Evolutionary conservation across 73 alveolate species (phyloP), one percentile per base, ranked within the genome.

Genomic region (Breviolum minutum): DNA sequence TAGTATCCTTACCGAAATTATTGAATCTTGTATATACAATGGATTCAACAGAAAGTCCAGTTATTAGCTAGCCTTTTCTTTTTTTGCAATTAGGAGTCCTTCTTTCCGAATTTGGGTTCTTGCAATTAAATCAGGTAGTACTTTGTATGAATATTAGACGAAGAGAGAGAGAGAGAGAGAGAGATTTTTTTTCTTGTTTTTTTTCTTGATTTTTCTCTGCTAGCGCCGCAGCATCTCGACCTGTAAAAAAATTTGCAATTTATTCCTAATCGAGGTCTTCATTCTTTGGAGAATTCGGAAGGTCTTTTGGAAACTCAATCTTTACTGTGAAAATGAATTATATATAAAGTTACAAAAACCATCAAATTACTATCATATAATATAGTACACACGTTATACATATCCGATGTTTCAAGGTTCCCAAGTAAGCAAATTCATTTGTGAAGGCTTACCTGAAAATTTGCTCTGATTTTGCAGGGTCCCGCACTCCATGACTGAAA

Each of bases 401-500:
- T 48, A 30, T 11, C 7, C 22, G 32, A 77, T 9, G 22, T 11
- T 20, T 20, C 14, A 40, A 40, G 54, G 54, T 40, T 40, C 54
- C 54, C 54, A 3, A 40, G 54, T 40, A 40, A 40, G 54, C 54
- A 40, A 40, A 40, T 40, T 40, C 54, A 40, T 40, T 40, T 40
- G 54, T 40, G 54, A 40, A 40, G 54, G 54, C 54, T 40, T 40
- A 40, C 54, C 54, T 40, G 3, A 40, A 73, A 32, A 32, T 0
- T 19, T 5, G n/a, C 83, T 73, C 74, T 22, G 20, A 8, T 26
- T 61, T 26, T 14, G 11, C 76, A 84, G 26, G 22, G 16, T 9
- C 77, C 61, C 80, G 9, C 27, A 74, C 98, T 92, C 98, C 98
- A 92, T 26, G 98, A 92, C 48, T 70, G 87, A 80, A 92, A 92